Conservation (phyloP, 2,329 filamentous ascomycete species). For the Huntiella decipiens region DNA sequence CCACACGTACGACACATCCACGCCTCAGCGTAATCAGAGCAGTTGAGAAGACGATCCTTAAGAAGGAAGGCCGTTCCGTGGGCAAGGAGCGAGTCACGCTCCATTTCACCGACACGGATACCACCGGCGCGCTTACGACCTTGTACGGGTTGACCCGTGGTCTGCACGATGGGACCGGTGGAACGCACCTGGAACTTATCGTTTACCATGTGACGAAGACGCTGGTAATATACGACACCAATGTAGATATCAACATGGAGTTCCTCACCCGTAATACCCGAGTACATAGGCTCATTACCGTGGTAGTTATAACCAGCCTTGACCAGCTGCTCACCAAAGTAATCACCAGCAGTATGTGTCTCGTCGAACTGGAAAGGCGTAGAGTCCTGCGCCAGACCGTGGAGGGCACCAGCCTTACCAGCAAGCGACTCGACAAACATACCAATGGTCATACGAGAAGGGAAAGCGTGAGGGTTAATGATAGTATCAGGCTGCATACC, state of each 20-base stretch:
- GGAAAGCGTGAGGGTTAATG: conserved; percentile 98
- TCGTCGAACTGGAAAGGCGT: conserved; percentile 93
- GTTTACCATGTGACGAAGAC: conserved; percentile 97
- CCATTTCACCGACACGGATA: conserved; percentile 99
- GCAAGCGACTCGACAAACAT: conserved; percentile 98
- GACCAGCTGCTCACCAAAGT: conserved; percentile 88
- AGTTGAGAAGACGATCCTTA: conserved; percentile 92
- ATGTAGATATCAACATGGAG: conserved; percentile 91
- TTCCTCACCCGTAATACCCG: conserved; percentile 86
- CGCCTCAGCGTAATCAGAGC: conserved; percentile 75
- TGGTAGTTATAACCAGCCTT: conserved; percentile 96
- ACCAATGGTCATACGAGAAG: conserved; percentile 97
- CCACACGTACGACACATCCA: conserved; percentile 85
- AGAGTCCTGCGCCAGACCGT: conserved; percentile 87
- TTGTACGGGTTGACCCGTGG: conserved; percentile 93
- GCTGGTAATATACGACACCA: conserved; percentile 94
- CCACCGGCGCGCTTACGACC: conserved; percentile 89
- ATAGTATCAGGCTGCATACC: conserved; percentile 96
- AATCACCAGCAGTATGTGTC: conserved; percentile 76
- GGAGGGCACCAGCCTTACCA: conserved; percentile 82
- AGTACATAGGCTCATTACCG: conserved; percentile 98
- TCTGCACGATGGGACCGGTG: conserved; percentile 73
- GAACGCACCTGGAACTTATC: conserved; percentile 98
- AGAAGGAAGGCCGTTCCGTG: conserved; percentile 90
- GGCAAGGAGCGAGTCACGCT: conserved; percentile 82